Evolutionary conservation across 2,329 filamentous ascomycete species (phyloP).

Genomic region (Colletotrichum sp.): DNA sequence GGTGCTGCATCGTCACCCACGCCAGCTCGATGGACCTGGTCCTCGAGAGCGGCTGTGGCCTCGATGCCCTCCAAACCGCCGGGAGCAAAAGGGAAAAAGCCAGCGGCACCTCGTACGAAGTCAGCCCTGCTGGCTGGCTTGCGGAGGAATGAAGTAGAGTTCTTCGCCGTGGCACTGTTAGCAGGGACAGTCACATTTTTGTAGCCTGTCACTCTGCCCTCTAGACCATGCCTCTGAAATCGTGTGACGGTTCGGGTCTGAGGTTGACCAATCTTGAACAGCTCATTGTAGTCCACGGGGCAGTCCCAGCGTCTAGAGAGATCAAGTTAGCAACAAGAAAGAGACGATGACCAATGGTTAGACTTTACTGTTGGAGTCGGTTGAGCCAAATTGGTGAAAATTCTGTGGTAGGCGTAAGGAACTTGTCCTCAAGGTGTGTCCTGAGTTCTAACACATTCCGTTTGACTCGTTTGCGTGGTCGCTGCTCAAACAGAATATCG

Average conservation of each 20-base stretch:
- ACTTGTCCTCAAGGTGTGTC: conserved; percentile 74
- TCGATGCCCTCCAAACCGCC: conserved; percentile 89
- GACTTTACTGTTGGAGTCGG: conserved; percentile 74
- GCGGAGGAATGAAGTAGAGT: conserved; percentile 86
- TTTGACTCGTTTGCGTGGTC: conserved; percentile 46
- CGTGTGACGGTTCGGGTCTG: conserved; percentile 95
- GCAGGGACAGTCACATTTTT: conserved; percentile 92
- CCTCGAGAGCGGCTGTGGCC: conserved; percentile 82
- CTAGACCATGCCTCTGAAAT: conserved; percentile 88
- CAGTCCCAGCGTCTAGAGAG: conserved; percentile 71
- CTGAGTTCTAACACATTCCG: conserved; percentile 70
- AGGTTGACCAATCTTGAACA: conserved; percentile 87
- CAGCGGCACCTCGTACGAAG: conserved; percentile 90
- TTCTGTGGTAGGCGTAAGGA: conserved; percentile 77
- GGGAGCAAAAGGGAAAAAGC: conserved; percentile 93
- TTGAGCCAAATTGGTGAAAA: conserved; percentile 91
- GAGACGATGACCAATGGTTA: background rate
- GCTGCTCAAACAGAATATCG: conserved; percentile 56
- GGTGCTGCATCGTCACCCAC: conserved; percentile 40
- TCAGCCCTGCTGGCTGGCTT: conserved; percentile 88
- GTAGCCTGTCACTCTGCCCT: conserved; percentile 92
- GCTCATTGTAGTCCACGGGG: conserved; percentile 77
- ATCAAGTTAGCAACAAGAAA: background rate
- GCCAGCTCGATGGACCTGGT: conserved; percentile 63
- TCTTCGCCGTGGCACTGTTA: conserved; percentile 89